A percentile compares a stretch with the other conserved stretches of the same genome.
phyloP scores from a whole-genome alignment of 768 basidiomycete species.

The Paxillus ammoniavirescens region DNA sequence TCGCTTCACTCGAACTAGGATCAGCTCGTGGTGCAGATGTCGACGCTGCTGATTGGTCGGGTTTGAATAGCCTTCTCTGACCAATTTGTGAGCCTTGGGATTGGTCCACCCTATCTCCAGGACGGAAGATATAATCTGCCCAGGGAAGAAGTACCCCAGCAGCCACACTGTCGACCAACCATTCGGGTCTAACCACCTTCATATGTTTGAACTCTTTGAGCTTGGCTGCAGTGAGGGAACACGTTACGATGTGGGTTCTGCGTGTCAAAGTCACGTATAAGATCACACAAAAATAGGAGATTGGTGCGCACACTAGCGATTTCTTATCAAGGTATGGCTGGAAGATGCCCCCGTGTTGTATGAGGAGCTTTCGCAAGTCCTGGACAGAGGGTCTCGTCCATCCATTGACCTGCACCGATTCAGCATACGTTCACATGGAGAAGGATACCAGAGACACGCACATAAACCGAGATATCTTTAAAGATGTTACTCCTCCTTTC shows the following conservation, averaged over 20 bases:
- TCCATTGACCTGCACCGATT: constrained; percentile 71
- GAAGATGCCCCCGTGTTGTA: constrained; percentile 80
- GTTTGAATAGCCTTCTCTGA: constrained; percentile 16
- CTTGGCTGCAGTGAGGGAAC: constrained; percentile 87
- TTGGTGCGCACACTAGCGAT: constrained; percentile 55
- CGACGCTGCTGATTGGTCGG: constrained; percentile 6
- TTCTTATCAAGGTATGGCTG: constrained; percentile 84
- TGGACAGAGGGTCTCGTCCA: constrained; percentile 86
- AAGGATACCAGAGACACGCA: constrained; percentile 38
- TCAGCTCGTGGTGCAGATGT: background rate
- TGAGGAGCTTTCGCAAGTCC: constrained; percentile 74
- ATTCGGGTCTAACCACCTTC: constrained; percentile 87
- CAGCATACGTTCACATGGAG: background rate
- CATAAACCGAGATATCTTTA: constrained; percentile 75
- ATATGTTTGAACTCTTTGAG: constrained; percentile 83
- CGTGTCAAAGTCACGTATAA: background rate
- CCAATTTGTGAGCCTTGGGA: constrained; percentile 43
- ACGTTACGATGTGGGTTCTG: constrained; percentile 91
- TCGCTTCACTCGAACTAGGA: background rate
- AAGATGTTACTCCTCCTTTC: constrained; percentile 54
- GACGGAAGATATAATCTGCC: constrained; percentile 66
- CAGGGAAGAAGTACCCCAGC: constrained; percentile 72
- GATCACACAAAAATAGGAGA: background rate
- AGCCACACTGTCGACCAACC: constrained; percentile 82
- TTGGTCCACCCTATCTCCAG: constrained; percentile 44